Percentiles rank a stretch among this genome's conserved stretches.
Evolutionary conservation across 352 stramenopile genomes (phyloP).

Genomic region (Globisporangium lucens): DNA sequence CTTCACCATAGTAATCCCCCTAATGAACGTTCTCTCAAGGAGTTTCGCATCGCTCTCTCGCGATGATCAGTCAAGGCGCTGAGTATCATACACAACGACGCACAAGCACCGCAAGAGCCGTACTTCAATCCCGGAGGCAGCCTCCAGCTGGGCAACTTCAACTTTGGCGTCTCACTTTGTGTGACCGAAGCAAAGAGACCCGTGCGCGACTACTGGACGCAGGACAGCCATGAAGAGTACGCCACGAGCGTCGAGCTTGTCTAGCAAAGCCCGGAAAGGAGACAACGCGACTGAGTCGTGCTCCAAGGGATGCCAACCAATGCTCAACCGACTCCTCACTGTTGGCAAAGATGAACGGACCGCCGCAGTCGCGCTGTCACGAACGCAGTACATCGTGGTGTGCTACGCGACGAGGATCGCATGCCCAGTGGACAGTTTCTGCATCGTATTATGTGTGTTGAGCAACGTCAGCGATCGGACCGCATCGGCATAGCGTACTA

Average conservation of each 20-base stretch:
- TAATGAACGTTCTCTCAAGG: not conserved
- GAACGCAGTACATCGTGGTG: not conserved
- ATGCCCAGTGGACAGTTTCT: too few relatives aligned
- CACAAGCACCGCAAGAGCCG: too few relatives aligned
- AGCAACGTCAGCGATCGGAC: not conserved
- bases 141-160: too few relatives aligned
- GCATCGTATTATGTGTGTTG: not conserved
- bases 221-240: not conserved
- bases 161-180: too few relatives aligned
- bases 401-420: not conserved
- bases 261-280: not conserved
- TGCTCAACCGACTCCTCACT: not conserved
- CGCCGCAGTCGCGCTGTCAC: not conserved
- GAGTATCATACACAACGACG: too few relatives aligned
- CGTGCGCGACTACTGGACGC: not conserved
- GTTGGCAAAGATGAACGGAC: not conserved
- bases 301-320: not conserved
- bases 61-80: not conserved
- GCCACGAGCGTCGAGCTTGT: not conserved
- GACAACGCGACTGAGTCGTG: not conserved
- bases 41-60: not conserved
- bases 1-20: not conserved
- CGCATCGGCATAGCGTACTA: not conserved
- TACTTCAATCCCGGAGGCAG: too few relatives aligned
- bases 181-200: not conserved